A percentile compares a stretch with the other conserved stretches of the same genome.
These are phyloP conservation scores for Candida qinlingensis DNA, from an alignment of 805 yeast species.

Conservation along the genomic window DNA sequence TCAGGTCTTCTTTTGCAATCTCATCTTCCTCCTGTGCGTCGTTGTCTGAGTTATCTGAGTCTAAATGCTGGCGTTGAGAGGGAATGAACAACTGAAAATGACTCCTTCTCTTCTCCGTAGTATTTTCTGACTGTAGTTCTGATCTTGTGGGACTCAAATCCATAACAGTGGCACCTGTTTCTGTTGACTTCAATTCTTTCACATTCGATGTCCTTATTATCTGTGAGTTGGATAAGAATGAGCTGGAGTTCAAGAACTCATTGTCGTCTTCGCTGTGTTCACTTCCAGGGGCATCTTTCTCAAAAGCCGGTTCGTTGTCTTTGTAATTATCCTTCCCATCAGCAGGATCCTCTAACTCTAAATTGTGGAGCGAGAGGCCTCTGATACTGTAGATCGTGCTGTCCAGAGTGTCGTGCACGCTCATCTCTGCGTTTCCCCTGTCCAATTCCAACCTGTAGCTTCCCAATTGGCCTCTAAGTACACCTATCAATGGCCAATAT, in stretches of 20 bases:
- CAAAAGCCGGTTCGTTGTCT: not conserved
- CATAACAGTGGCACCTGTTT: not conserved
- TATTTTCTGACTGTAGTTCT: constrained; percentile 1
- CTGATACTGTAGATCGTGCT: too few species aligned
- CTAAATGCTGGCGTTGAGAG: not conserved
- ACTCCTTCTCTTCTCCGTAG: not conserved
- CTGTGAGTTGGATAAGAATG: constrained; percentile 24
- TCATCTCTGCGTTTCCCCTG: too few species aligned
- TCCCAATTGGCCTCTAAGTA: too few species aligned
- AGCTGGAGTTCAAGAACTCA: constrained; percentile 23
- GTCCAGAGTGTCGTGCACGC: too few species aligned
- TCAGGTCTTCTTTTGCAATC: constrained; percentile 3
- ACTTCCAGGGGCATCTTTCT: constrained; percentile 1
- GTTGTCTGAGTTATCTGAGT: constrained; percentile 11
- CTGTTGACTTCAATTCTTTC: constrained; percentile 10
- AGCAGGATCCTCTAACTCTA: too few species aligned
- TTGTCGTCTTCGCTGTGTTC: constrained; percentile 9
- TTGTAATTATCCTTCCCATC: not conserved
- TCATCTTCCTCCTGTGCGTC: constrained; percentile 13
- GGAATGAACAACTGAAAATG: constrained; percentile 13
- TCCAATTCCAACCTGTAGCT: too few species aligned
- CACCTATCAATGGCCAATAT: too few species aligned
- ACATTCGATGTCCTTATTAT: constrained; percentile 21
- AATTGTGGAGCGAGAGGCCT: too few species aligned
- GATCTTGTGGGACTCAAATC: constrained; percentile 20